Evolutionary conservation across 257 asterid species (phyloP).

Genomic region (Solanum raphanifolium): DNA sequence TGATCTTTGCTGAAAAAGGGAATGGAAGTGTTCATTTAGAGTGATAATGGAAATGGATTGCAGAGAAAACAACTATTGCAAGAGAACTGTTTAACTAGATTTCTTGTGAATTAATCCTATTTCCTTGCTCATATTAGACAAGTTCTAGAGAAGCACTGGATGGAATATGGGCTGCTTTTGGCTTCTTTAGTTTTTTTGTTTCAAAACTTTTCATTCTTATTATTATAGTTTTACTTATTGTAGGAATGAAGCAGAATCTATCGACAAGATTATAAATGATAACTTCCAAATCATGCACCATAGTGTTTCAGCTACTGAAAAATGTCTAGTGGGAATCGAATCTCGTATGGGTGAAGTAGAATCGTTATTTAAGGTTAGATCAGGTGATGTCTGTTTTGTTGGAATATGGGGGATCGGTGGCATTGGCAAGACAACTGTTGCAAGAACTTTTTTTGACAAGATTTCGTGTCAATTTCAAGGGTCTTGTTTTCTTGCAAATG

Average conservation of each 20-base stretch:
- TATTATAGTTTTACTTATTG: neutral
- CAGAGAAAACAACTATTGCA: neutral
- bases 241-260: neutral
- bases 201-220: neutral
- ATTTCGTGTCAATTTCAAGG: neutral
- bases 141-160: neutral
- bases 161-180: neutral
- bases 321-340: neutral
- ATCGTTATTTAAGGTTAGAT: neutral
- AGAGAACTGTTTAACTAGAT: neutral
- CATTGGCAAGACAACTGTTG: slow-evolving; percentile 2
- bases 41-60: neutral
- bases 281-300: neutral
- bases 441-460: neutral
- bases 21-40: neutral
- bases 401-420: slow-evolving; percentile 2
- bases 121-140: neutral
- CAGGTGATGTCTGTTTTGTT: neutral
- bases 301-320: neutral
- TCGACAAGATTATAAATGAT: neutral
- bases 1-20: neutral
- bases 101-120: neutral
- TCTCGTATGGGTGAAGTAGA: neutral
- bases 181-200: neutral
- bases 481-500: neutral